Conservation (phyloP, 768 basidiomycete genomes). For the Lentinula raphanica region DNA sequence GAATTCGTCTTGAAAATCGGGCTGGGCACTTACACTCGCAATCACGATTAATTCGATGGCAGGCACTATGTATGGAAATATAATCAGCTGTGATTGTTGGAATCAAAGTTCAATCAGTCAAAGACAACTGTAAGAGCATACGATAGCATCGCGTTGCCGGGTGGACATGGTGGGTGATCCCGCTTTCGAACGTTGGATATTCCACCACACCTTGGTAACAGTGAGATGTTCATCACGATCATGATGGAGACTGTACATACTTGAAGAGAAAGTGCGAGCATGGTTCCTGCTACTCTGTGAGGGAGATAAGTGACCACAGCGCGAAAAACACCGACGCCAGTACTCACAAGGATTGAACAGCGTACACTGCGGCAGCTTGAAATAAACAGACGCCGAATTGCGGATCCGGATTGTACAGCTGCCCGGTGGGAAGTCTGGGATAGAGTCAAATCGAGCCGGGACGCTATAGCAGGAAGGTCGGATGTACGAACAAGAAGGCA, state of each 20-base stretch:
- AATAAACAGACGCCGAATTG: constrained; percentile 8
- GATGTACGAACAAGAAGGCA: constrained; percentile 5
- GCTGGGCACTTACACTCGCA: neutral
- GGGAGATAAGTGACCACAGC: neutral
- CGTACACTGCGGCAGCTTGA: constrained; percentile 6
- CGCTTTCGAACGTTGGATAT: neutral
- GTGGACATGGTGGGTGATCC: neutral
- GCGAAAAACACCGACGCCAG: neutral
- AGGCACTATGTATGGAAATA: constrained; percentile 7
- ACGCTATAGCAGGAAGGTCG: too few relatives aligned
- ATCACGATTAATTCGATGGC: neutral
- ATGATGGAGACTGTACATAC: neutral
- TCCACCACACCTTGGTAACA: constrained; percentile 6
- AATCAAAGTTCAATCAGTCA: neutral
- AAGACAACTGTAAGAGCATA: neutral
- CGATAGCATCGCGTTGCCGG: neutral
- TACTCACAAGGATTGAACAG: constrained; percentile 7
- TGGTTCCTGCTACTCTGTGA: constrained; percentile 11
- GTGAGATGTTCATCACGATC: neutral
- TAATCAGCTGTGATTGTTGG: neutral
- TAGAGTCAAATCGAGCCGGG: too few relatives aligned
- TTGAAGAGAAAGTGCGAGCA: constrained; percentile 7
- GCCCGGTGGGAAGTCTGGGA: constrained; percentile 8
- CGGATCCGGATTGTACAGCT: constrained; percentile 6
- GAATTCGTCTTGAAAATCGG: too few relatives aligned